Base-by-base conservation (phyloP, 2,329 filamentous ascomycete genomes). In the Colletotrichum abscissum region DNA sequence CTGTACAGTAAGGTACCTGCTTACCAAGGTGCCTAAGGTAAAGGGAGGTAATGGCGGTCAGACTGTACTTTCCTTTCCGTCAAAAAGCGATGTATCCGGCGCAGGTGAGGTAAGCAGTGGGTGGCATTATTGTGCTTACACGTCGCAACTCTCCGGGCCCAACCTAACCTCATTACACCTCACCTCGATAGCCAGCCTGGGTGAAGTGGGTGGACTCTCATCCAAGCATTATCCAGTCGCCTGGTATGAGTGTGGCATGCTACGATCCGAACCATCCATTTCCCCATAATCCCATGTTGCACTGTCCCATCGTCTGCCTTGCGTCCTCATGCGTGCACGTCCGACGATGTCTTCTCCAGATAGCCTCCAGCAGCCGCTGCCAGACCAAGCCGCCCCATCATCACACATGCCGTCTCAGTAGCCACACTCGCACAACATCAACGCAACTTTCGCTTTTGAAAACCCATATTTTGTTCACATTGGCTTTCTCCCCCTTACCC, bases 151-250 rank as follows among this genome's bases (percentile, higher is more conserved):
- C 42, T 58, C 35, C 30, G 26, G 42, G 11, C 35, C 46, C 68
- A 67, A 46, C 33, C 42, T 72, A 67, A 55, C 26, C 42, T 72
- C 58, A 64, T 59, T 38, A 68, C 56, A 57, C 55, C 35, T 63
- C 63, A 67, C 57, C 62, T 59, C 55, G 64, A 54, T 65, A 62
- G 60, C 19, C 19, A 19, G 42, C 19, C 42, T 22, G 42, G 19
- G 42, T 22, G 42, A 19, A 11, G 42, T 22, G 42, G 42, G 42
- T 49, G 42, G 42, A 62, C 68, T 67, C 49, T 63, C 49, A 67
- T 49, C 69, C 56, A 67, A 67, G 63, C 57, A 63, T 67, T 63
- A 30, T 60, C 24, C 55, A 70, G 54, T 60, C 66, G 55, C 57
- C 62, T 49, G 63, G 30, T 59, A 35, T 68, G 42, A 49, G 42